Conservation (phyloP, 345 rosid genomes). For the Trapa bicornis region DNA sequence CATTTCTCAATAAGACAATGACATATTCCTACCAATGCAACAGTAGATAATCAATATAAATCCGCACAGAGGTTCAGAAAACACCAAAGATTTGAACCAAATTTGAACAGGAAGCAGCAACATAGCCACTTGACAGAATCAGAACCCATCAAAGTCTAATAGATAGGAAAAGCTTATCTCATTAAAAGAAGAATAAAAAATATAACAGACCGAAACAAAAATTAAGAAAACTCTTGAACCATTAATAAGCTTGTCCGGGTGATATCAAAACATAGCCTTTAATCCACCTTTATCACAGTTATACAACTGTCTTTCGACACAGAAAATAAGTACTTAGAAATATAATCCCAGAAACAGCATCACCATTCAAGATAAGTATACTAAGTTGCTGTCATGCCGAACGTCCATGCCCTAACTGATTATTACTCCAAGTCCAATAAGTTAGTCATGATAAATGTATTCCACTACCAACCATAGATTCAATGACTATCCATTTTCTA, state of each 20-base stretch:
- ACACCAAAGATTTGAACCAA: background rate
- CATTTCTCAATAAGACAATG: slow-evolving; percentile 76
- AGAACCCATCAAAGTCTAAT: background rate
- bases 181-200: background rate
- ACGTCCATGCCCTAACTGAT: background rate
- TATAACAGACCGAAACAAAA: too few relatives aligned
- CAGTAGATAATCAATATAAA: background rate
- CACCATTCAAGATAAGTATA: background rate
- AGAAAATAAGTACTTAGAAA: background rate
- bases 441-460: background rate
- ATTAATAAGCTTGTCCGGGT: background rate
- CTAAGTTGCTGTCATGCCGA: background rate
- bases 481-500: background rate
- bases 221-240: background rate
- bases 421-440: background rate
- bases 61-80: background rate
- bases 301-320: background rate
- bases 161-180: background rate
- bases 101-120: background rate
- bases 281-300: background rate
- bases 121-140: background rate
- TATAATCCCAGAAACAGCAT: background rate
- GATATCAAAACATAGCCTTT: background rate
- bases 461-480: background rate
- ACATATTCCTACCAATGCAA: slow-evolving; percentile 64